Evolutionary conservation across 2,329 filamentous ascomycete genomes (phyloP), one percentile per base, ranked within the genome.

Genomic region (Diaporthe ampelina): DNA sequence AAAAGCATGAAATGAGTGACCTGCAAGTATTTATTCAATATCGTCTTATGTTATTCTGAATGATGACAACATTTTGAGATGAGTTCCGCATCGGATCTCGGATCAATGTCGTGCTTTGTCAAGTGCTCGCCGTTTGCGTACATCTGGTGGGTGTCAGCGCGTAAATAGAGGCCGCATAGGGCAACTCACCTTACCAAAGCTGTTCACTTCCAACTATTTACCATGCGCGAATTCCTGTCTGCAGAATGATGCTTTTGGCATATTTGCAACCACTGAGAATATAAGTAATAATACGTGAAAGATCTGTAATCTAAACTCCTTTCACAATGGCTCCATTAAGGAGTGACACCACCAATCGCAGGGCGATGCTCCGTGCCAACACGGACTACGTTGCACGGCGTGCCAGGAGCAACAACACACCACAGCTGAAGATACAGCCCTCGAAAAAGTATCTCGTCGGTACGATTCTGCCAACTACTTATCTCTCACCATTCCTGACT

Each of bases 401-500:
- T 40, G 11, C 13, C 29, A 21, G 1, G 45, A 6, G 1, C 1
- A 17, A 24, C 3, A 1, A 11, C 24, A 17, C 10, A 8, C 8
- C 35, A 11, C 35, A 37, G 10, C 87, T 95, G 5, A 86, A 89
- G 0, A 87, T 94, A 1, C 91, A 93, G 0, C 94, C 94, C 0
- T 89, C 90, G 13, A 93, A 93, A 83, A 89, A 92, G 77, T 94
- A 94, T 79, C 85, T 90, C 9, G 85, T 93, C 76, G 81, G 91
- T 92, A 86, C 43, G 85, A 13, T 7, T 61, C 58, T 61, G 24
- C n/a, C 24, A 61, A 15, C 29, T 24, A 26, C 4, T 37, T 13
- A 10, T 45, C 2, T 21, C 26, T 6, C 29, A n/a, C 7, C 13
- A 24, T 9, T 35, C 19, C 21, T 4, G 1, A 19, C 19, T 9